Base-by-base conservation (phyloP, 2,329 filamentous ascomycete genomes). In the Botrytis squamosa region DNA sequence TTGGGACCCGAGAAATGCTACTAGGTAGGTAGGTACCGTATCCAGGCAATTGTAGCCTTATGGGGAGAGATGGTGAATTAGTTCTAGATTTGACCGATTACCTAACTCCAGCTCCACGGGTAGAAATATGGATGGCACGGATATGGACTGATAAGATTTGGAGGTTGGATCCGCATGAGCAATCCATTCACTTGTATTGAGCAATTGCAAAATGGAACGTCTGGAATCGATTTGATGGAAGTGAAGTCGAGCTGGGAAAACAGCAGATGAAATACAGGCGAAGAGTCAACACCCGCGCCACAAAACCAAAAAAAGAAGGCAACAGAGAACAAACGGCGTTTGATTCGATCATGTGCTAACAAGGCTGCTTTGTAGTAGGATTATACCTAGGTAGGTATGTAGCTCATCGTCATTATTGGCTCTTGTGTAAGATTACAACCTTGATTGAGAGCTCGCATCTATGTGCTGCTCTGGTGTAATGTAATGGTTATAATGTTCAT, bases 341-440 rank as follows among this genome's bases (percentile, higher is more conserved):
- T 22, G 49, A 12, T 33, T 25, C 22, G 65, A 68, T 68, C 65
- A 67, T 52, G 65, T 67, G 65, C 65, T 55, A 67, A 67, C 46
- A 67, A 67, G 64, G 64, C 65, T 55, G 65, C 44, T 52, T 52
- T 66, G 42, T 38, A 38, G 10, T 22, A n/a, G 52, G 16, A 29
- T 46, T 46, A 22, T 29, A 29, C 42, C 29, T 36, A 25, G 42
- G 4, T 12, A 4, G 12, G 52, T 55, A 22, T 55, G 52, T 57
- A 29, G n/a, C 14, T 22, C 20, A 65, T 65, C 25, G 40, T 46
- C 63, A 25, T 65, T 65, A 25, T 29, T 46, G 40, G 40, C 22
- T 12, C 6, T 33, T 46, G n/a, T 33, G 18, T 40, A 29, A 29
- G 29, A 29, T 29, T 29, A 29, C 59, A 62, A 65, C 2, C 42